Base-by-base conservation (phyloP, 805 yeast genomes). In the Metschnikowia corniflorae region DNA sequence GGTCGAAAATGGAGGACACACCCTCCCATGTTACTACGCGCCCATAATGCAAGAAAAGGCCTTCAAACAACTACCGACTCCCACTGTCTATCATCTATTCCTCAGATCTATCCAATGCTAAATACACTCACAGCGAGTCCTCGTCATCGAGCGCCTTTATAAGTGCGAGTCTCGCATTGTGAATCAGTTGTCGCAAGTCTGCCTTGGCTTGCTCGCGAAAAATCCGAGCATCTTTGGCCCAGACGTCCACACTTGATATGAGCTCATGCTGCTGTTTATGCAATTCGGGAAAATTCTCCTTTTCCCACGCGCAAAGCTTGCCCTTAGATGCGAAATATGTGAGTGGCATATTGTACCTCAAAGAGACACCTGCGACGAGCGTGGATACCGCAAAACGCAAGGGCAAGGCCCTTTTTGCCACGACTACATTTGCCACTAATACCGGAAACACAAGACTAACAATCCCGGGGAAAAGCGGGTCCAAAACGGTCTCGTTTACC, bases 351-450 rank as follows among this genome's bases (percentile, higher is more conserved):
- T 68, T 65, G 53, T 73, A 71, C 5, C 70, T 63, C 13, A 63
- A 46, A n/a, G 52, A 60, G 10, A 43, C 45, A 12, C 66, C 54
- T 21, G 80, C 83, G 44, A 77, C 68, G 0, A 65, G 33, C 12
- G 73, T 33, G 1, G 86, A 85, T 4, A 76, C 58, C 4, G 71
- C 22, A 43, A 77, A 73, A 45, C 86, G 66, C 5, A 71, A 24
- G 1, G 77, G 75, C 7, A 77, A 54, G 1, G 71, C 49, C 46
- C 74, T 65, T 43, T 64, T 71, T 39, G 68, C 65, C 12, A 67
- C 75, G 22, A 75, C 42, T 38, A 80, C 73, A 2, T 83, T 76
- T 9, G 83, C 82, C 2, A 77, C 50, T 43, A 80, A 69, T 4
- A 80, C 58, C 5, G 72, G 64, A 0, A 84, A 77, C 26, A 80